Percentiles rank a stretch among this genome's conserved stretches.
Evolutionary conservation across 2,329 filamentous ascomycete genomes (phyloP).

Genomic region (Pseudopithomyces chartarum): DNA sequence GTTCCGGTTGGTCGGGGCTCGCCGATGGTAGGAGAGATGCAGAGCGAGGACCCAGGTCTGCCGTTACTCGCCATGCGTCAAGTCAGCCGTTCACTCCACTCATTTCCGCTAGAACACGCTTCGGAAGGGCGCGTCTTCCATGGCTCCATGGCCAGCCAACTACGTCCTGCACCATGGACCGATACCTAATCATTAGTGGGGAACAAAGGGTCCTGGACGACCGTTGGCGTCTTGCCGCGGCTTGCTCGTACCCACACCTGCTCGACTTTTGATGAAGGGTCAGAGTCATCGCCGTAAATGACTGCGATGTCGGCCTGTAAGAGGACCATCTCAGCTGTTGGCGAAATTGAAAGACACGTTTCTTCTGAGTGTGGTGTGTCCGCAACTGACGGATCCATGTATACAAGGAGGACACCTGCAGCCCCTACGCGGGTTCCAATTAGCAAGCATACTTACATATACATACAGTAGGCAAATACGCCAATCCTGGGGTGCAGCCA

Average conservation of each 20-base stretch:
- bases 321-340: too few relatives aligned
- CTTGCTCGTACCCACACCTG: background rate
- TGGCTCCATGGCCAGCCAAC: background rate
- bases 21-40: background rate
- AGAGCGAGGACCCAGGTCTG: background rate
- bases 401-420: background rate
- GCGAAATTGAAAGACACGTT: too few relatives aligned
- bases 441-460: background rate
- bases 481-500: conserved; percentile 4
- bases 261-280: background rate
- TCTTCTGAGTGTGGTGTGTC: too few relatives aligned
- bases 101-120: too few relatives aligned
- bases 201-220: too few relatives aligned
- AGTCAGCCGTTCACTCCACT: background rate
- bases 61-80: background rate
- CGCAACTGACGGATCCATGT: too few relatives aligned
- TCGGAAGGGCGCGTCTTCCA: too few relatives aligned
- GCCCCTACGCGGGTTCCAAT: background rate
- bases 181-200: background rate
- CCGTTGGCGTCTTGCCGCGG: background rate
- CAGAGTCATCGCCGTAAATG: background rate
- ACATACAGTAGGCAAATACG: background rate
- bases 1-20: background rate
- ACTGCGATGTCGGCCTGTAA: background rate
- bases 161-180: background rate